Conservation (phyloP, 116 monocot genomes). For the Posidonia oceanica region DNA sequence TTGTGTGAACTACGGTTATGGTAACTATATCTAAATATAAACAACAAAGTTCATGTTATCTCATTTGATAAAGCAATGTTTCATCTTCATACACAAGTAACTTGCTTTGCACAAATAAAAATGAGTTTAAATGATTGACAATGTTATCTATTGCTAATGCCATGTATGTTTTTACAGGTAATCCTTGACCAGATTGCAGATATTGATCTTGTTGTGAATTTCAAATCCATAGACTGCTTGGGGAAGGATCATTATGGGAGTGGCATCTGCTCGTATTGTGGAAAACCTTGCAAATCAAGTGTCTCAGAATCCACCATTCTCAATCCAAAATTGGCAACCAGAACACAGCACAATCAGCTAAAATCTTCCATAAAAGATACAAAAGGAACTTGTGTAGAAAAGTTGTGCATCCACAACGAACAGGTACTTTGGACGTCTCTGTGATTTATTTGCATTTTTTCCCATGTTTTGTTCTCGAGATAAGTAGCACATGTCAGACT, state of each 20-base stretch:
- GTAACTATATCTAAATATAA: no score
- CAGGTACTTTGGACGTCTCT: slow-evolving; percentile 25
- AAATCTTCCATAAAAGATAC: slow-evolving; percentile 18
- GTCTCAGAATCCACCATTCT: slow-evolving; percentile 30
- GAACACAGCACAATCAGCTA: slow-evolving; percentile 23
- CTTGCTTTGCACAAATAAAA: no score
- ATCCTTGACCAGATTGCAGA: slow-evolving; percentile 75
- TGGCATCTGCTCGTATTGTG: slow-evolving; percentile 53
- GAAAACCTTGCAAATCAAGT: slow-evolving; percentile 28
- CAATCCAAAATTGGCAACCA: slow-evolving; percentile 43
- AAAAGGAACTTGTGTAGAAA: slow-evolving; percentile 30
- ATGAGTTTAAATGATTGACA: no score
- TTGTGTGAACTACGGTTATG: no score
- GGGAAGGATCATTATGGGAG: slow-evolving; percentile 40
- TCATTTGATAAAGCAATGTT: no score
- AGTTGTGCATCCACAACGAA: slow-evolving; percentile 37
- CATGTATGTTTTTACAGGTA: slow-evolving; percentile 34
- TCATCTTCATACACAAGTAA: no score
- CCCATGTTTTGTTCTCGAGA: not conserved
- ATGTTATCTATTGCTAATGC: not conserved
- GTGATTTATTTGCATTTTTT: not conserved
- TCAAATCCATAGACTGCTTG: slow-evolving; percentile 53
- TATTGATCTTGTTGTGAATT: slow-evolving; percentile 86
- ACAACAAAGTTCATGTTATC: no score
- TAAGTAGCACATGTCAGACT: not conserved